Evolutionary conservation across 306 rosid species (phyloP).

Genomic region (Lotus japonicus): DNA sequence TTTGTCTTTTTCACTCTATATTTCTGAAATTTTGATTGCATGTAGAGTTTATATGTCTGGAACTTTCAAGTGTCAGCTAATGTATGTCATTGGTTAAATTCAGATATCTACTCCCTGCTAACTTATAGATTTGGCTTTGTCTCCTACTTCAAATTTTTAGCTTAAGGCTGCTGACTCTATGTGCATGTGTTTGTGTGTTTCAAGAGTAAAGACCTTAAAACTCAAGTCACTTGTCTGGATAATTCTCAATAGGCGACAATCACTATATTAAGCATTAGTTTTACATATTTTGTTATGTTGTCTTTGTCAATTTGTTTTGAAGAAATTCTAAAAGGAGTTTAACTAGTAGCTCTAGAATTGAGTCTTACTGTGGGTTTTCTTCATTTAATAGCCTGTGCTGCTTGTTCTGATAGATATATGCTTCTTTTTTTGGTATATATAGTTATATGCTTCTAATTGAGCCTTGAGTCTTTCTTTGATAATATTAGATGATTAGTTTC

Average conservation of each 20-base stretch:
- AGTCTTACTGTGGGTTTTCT: background rate
- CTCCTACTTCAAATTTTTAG: background rate
- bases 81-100: background rate
- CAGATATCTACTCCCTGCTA: constrained; percentile 8
- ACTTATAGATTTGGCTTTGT: background rate
- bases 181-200: background rate
- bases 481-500: too few species aligned
- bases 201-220: background rate
- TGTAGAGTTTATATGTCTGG: background rate
- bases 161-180: background rate
- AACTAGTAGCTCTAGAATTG: background rate
- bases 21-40: background rate
- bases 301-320: background rate
- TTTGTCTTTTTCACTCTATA: background rate
- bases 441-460: constrained; percentile 2
- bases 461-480: constrained; percentile 3
- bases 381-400: background rate
- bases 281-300: background rate
- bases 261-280: background rate
- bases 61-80: constrained; percentile 6
- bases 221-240: background rate
- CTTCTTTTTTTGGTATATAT: too few species aligned
- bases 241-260: background rate
- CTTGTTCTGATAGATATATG: background rate
- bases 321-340: background rate